A percentile compares a stretch with the other conserved stretches of the same genome.
Conservation (phyloP, 805 yeast genomes). For the Wickerhamiella dianesei region DNA sequence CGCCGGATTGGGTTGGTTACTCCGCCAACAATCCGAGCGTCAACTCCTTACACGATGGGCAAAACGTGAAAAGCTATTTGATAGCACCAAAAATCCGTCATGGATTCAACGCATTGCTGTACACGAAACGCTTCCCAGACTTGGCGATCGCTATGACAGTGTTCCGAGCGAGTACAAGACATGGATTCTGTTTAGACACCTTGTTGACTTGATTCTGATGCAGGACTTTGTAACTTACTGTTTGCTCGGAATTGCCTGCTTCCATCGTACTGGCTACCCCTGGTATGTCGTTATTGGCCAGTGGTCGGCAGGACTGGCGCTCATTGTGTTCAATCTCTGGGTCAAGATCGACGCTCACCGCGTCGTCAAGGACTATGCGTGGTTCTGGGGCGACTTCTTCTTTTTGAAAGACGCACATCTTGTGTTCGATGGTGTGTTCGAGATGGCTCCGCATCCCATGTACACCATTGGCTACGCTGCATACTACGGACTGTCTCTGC, state of each 20-base stretch:
- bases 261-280: conserved; percentile 10
- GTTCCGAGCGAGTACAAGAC: conserved; percentile 66
- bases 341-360: conserved; percentile 79
- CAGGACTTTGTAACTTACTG: conserved; percentile 68
- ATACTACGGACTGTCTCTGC: conserved; percentile 69
- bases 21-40: conserved; percentile 52
- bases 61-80: conserved; percentile 33
- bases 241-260: conserved; percentile 28
- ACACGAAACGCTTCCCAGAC: conserved; percentile 31
- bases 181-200: conserved; percentile 66
- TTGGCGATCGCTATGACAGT: conserved; percentile 27
- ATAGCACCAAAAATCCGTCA: conserved; percentile 5
- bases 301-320: conserved; percentile 41
- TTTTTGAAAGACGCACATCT: conserved; percentile 57
- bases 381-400: conserved; percentile 94
- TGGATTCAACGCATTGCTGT: not conserved
- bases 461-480: conserved; percentile 82
- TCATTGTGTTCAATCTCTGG: conserved; percentile 66
- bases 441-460: conserved; percentile 87
- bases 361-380: conserved; percentile 78
- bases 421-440: conserved; percentile 79
- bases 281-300: conserved; percentile 38
- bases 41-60: conserved; percentile 42
- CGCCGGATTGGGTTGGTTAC: conserved; percentile 61
- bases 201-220: conserved; percentile 73